Conservation (phyloP, 1,284 basidiomycete genomes). For the Cystobasidiaceae sp. region DNA sequence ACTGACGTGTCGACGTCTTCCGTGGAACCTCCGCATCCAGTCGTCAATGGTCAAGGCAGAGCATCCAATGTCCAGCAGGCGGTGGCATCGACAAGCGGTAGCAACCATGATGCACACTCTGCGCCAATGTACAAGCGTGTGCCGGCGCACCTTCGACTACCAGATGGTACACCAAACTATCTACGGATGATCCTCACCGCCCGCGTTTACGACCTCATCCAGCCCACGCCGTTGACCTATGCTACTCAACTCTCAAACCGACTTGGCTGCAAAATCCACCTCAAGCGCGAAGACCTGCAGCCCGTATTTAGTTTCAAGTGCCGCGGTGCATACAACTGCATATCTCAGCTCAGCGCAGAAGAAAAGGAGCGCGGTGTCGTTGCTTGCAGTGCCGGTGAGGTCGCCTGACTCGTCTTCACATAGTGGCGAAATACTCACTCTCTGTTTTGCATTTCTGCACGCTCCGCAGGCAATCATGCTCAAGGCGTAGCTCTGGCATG, state of each 20-base stretch:
- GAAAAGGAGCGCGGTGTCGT: slow-evolving; percentile 97
- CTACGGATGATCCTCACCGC: slow-evolving; percentile 85
- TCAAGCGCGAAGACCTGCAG: slow-evolving; percentile 92
- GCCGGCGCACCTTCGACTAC: neutral
- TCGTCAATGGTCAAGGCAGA: neutral
- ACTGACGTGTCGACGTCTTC: neutral
- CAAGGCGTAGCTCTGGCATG: slow-evolving; percentile 97
- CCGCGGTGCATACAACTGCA: slow-evolving; percentile 96
- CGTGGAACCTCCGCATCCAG: neutral
- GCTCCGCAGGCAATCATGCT: slow-evolving; percentile 85
- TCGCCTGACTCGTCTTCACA: too few species aligned
- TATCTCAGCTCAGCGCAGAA: slow-evolving; percentile 80
- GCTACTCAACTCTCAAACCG: slow-evolving; percentile 80
- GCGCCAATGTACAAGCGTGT: neutral
- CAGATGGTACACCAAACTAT: slow-evolving; percentile 18
- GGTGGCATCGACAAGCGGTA: neutral
- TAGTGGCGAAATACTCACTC: too few species aligned
- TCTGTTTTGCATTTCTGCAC: too few species aligned
- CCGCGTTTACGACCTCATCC: slow-evolving; percentile 88
- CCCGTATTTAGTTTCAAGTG: slow-evolving; percentile 99
- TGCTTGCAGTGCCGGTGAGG: slow-evolving; percentile 89
- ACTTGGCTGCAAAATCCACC: slow-evolving; percentile 86
- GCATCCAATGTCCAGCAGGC: neutral
- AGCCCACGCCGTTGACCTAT: slow-evolving; percentile 69
- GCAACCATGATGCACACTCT: neutral